Base-by-base conservation (phyloP, 1,284 basidiomycete species). In the Trichosporon ovoides region DNA sequence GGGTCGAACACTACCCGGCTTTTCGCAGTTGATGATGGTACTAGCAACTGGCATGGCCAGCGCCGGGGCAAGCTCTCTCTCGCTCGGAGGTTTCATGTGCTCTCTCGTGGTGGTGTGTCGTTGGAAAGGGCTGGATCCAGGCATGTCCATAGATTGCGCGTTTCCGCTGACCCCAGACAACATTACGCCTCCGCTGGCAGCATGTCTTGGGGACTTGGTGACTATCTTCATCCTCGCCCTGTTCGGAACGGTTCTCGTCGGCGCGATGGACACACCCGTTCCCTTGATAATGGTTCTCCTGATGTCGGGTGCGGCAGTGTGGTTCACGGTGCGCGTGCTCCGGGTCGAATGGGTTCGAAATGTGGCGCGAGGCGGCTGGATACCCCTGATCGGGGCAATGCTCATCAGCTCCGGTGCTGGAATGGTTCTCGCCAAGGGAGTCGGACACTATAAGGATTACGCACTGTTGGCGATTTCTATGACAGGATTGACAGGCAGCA, bases 71-170 rank as follows among this genome's bases (percentile, higher is more conserved):
- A 90, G 88, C 14, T 87, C 87, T 57, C 78, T 89, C 2, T 71
- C 93, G 3, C 82, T 98, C 1, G 95, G 95, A 2, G 88, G 87
- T 1, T 96, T 98, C 77, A 96, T 98, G 91, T 92, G 88, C 69
- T 80, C 81, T 7, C 82, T 97, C 20, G 85, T 98, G 38, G 82
- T 98, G 19, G 62, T 89, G 2, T 92, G 91, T 71, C 80, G 91
- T 50, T 83, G 81, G 67, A 83, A 83, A 55, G 84, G 86, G 3
- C 82, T 87, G 38, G 88, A 98, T 75, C 95, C 94, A 56, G 93
- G 91, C 87, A 68, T 59, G 81, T 68, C 12, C n/a, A 36, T 10
- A 37, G 22, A 34, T 12, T 31, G 28, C 11, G 20, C 19, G 7
- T 4, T 28, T 33, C 19, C n/a, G 19, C 52, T 63, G 38, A 58